Conservation (phyloP, 2,329 filamentous ascomycete species). For the Cryoendolithus antarcticus region DNA sequence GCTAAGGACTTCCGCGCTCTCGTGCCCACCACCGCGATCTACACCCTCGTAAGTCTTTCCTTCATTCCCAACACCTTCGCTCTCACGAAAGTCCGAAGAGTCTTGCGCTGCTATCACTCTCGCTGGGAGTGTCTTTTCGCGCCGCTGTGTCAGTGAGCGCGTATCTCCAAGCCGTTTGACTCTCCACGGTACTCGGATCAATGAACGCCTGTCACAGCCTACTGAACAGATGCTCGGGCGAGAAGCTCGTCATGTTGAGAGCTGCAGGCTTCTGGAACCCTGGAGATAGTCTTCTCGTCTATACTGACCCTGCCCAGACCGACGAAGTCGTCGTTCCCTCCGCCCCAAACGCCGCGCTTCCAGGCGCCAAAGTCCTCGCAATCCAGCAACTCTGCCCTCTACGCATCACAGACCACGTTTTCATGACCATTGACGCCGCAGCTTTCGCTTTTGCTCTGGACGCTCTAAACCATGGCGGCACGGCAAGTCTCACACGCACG, state of each 20-base stretch:
- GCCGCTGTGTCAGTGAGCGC: too few species aligned
- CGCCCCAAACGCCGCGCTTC: constrained; percentile 16
- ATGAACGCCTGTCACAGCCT: too few species aligned
- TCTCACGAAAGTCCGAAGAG: too few species aligned
- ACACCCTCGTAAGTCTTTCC: constrained; percentile 9
- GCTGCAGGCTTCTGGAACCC: too few species aligned
- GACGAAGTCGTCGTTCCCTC: constrained; percentile 18
- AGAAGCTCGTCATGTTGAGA: too few species aligned
- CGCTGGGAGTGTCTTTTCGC: too few species aligned
- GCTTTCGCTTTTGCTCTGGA: constrained; percentile 18
- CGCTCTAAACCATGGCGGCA: constrained; percentile 17
- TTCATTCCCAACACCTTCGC: not conserved
- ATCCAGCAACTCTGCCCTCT: constrained; percentile 17
- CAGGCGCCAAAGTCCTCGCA: constrained; percentile 13
- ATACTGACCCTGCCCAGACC: constrained; percentile 4
- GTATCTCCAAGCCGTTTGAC: too few species aligned
- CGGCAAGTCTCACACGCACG: constrained; percentile 11
- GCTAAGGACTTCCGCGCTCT: constrained; percentile 11
- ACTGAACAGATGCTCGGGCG: too few species aligned
- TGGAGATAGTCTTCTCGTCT: too few species aligned
- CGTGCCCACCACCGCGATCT: constrained; percentile 19
- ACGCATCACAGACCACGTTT: constrained; percentile 12
- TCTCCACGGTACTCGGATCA: too few species aligned
- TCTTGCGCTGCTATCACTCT: too few species aligned
- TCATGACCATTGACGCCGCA: constrained; percentile 17